These are phyloP conservation scores for Cyclotella sp. DNA, from an alignment of 108 stramenopile species.

Conservation along the genomic window DNA sequence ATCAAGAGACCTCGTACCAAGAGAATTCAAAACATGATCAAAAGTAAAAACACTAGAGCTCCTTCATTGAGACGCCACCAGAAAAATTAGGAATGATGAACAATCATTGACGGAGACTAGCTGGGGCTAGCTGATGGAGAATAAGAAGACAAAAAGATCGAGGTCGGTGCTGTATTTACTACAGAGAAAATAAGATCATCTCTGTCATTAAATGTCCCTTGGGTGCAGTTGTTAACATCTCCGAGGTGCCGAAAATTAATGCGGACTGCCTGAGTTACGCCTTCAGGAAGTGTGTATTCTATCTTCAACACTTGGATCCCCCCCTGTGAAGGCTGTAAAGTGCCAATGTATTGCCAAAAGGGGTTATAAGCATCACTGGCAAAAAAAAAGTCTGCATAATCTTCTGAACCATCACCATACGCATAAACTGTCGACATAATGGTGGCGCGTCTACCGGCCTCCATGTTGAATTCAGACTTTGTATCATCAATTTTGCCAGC, in stretches of 20 bases:
- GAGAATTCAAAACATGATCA: too few species aligned
- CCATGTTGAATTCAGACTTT: background rate
- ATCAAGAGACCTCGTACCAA: too few species aligned
- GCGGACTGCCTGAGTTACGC: background rate
- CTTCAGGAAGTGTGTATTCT: background rate
- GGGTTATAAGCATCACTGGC: background rate
- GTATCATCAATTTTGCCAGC: background rate
- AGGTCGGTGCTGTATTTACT: background rate
- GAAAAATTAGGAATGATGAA: too few species aligned
- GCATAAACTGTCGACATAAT: background rate
- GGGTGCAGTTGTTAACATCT: background rate
- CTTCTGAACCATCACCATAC: background rate
- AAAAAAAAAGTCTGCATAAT: background rate
- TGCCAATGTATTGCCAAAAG: background rate
- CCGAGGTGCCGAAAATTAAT: background rate
- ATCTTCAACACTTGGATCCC: background rate
- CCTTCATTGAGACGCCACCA: too few species aligned
- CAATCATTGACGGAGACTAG: too few species aligned
- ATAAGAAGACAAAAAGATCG: too few species aligned
- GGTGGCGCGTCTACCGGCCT: background rate
- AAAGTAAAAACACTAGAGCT: too few species aligned
- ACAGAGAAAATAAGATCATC: conserved; percentile 4
- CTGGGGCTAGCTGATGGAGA: too few species aligned
- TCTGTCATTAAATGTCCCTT: background rate
- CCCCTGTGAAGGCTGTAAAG: background rate